phyloP scores from a whole-genome alignment of 371 early-diverging fungal genomes.

The Mortierella sp. region DNA sequence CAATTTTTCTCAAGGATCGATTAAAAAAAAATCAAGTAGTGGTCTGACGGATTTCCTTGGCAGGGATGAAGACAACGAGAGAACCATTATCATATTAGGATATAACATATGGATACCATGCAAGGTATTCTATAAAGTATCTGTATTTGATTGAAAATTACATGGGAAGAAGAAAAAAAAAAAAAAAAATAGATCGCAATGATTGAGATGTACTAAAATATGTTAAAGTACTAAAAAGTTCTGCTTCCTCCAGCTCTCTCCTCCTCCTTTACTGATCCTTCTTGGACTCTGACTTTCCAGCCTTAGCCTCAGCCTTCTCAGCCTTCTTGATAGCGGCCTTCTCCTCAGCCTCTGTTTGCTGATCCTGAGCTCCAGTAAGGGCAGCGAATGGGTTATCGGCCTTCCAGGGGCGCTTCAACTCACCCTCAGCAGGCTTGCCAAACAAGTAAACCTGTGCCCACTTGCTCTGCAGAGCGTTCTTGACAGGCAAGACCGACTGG shows the following conservation, averaged over 20 bases:
- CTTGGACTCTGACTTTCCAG: conserved; percentile 58
- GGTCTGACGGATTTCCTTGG: not conserved
- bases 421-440: conserved; percentile 85
- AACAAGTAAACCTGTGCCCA: conserved; percentile 85
- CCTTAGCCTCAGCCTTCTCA: conserved; percentile 58
- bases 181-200: not conserved
- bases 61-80: conserved; percentile 1
- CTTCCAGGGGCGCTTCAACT: conserved; percentile 88
- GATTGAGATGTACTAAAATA: not conserved
- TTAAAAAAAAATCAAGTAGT: not conserved
- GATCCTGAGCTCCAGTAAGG: conserved; percentile 59
- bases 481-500: conserved; percentile 88
- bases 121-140: not conserved
- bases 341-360: conserved; percentile 56
- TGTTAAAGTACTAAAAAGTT: not conserved
- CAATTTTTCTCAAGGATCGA: not conserved
- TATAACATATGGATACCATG: not conserved
- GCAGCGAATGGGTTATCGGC: conserved; percentile 80
- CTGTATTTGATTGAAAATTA: conserved; percentile 3
- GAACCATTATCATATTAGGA: not conserved
- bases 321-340: conserved; percentile 63
- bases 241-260: not conserved
- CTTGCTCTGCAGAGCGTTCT: conserved; percentile 79
- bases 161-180: not conserved
- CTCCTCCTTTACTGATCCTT: conserved; percentile 60